phyloP scores from a whole-genome alignment of 139 green algal genomes.

The Auxenochlorella pyrenoidosa region DNA sequence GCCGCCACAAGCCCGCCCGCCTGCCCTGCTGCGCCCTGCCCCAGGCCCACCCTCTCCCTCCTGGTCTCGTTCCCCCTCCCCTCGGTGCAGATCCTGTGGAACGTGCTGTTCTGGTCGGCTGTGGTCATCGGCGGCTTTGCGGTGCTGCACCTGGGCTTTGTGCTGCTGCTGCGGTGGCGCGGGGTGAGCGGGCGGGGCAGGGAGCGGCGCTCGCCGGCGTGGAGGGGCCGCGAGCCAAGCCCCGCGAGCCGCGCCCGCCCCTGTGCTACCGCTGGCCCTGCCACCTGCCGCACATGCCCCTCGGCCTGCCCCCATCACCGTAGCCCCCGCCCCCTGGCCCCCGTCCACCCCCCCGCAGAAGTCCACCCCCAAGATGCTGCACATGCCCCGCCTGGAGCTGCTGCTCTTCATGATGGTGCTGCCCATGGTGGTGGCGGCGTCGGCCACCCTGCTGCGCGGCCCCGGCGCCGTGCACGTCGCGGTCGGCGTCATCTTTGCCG shows the following conservation, averaged over 20 bases:
- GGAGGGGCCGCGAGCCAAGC: too few species aligned
- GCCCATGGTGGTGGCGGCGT: conserved; percentile 43
- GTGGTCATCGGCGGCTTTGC: conserved; percentile 31
- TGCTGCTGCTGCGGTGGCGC: conserved; percentile 17
- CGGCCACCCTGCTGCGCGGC: conserved; percentile 31
- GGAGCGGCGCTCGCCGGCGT: too few species aligned
- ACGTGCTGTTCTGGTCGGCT: conserved; percentile 46
- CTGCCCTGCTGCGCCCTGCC: neutral
- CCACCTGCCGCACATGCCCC: neutral
- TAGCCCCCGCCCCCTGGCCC: too few species aligned
- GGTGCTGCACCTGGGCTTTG: neutral
- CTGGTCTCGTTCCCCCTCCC: neutral
- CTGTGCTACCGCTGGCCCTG: too few species aligned
- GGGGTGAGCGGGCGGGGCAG: too few species aligned
- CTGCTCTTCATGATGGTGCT: conserved; percentile 50
- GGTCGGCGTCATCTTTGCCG: conserved; percentile 35
- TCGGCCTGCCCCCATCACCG: neutral
- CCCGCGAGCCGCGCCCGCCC: too few species aligned
- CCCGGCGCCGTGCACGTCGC: neutral
- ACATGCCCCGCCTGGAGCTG: conserved; percentile 45
- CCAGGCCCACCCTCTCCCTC: neutral
- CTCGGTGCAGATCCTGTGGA: conserved; percentile 33
- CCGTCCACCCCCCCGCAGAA: neutral
- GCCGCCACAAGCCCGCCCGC: neutral
- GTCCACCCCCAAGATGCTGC: conserved; percentile 45